A percentile compares a stretch with the other conserved stretches of the same genome.
These are phyloP conservation scores for Plasmodium reichenowi DNA, from an alignment of 169 alveolate genomes.

Conservation along the genomic window DNA sequence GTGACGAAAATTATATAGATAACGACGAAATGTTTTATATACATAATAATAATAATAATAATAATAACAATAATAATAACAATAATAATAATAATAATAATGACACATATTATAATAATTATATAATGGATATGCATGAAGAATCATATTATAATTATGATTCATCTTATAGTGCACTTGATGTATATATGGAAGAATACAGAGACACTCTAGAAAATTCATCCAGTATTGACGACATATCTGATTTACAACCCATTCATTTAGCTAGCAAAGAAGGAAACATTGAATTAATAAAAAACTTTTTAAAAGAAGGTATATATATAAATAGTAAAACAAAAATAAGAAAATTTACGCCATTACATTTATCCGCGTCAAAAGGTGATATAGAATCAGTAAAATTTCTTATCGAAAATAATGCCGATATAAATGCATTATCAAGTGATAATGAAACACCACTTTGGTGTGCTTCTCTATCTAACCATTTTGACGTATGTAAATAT, in stretches of 20 bases:
- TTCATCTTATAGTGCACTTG: constrained; percentile 13
- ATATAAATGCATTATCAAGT: constrained; percentile 48
- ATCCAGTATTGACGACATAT: constrained; percentile 11
- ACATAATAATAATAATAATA: too few species aligned
- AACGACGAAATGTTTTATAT: too few species aligned
- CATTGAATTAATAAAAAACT: constrained; percentile 38
- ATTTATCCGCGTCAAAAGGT: constrained; percentile 67
- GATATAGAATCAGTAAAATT: constrained; percentile 47
- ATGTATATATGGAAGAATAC: constrained; percentile 25
- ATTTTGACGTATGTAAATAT: constrained; percentile 39
- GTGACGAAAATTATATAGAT: too few species aligned
- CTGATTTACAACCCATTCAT: constrained; percentile 60
- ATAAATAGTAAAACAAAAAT: constrained; percentile 49
- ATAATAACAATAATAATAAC: too few species aligned
- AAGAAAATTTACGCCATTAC: constrained; percentile 61
- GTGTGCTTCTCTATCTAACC: constrained; percentile 74
- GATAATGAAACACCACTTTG: constrained; percentile 69
- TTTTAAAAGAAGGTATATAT: constrained; percentile 24
- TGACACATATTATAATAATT: background rate
- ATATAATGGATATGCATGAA: background rate
- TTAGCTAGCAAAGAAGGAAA: constrained; percentile 71
- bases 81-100: background rate
- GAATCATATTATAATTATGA: background rate
- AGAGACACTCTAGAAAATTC: constrained; percentile 6
- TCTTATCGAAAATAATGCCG: constrained; percentile 46